Percentiles rank a stretch among this genome's conserved stretches.
Conservation (phyloP, 2,329 filamentous ascomycete species). For the Aspergillus sp. region DNA sequence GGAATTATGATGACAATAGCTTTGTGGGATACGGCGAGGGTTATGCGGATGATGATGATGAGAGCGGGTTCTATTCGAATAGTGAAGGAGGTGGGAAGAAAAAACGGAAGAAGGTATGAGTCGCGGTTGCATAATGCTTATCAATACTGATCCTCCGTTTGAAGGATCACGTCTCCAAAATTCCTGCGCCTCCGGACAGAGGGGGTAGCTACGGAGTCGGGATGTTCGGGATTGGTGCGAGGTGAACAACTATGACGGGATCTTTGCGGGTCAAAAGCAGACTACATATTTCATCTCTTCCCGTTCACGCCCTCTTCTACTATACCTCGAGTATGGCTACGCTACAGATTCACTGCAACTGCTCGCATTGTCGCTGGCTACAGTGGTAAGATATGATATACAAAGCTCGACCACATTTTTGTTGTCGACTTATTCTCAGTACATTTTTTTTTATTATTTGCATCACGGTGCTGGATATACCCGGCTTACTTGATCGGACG, state of each 20-base stretch:
- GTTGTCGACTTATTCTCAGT: slow-evolving; percentile 29
- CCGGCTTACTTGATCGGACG: slow-evolving; percentile 45
- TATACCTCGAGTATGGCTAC: slow-evolving; percentile 21
- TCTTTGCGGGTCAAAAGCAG: slow-evolving; percentile 24
- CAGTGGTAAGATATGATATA: slow-evolving; percentile 11
- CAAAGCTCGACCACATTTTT: slow-evolving; percentile 15
- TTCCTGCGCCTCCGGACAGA: slow-evolving; percentile 41
- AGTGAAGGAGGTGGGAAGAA: slow-evolving; percentile 46
- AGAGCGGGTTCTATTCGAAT: slow-evolving; percentile 45
- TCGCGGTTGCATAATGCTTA: not conserved
- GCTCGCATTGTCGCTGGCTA: slow-evolving; percentile 6
- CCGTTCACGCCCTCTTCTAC: slow-evolving; percentile 17
- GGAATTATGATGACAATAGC: slow-evolving; percentile 52
- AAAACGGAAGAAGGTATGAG: slow-evolving; percentile 50
- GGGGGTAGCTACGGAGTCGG: slow-evolving; percentile 44
- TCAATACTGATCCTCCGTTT: slow-evolving; percentile 11
- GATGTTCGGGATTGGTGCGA: slow-evolving; percentile 47
- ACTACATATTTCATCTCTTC: slow-evolving; percentile 9
- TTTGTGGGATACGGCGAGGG: slow-evolving; percentile 54
- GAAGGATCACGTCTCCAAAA: slow-evolving; percentile 44
- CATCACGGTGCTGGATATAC: slow-evolving; percentile 52
- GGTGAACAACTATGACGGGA: slow-evolving; percentile 29
- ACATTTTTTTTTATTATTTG: slow-evolving; percentile 36
- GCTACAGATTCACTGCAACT: slow-evolving; percentile 21
- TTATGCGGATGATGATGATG: slow-evolving; percentile 50